Evolutionary conservation across 192 early-diverging fungal genomes (phyloP).

Genomic region (Powellomyces hirtus): DNA sequence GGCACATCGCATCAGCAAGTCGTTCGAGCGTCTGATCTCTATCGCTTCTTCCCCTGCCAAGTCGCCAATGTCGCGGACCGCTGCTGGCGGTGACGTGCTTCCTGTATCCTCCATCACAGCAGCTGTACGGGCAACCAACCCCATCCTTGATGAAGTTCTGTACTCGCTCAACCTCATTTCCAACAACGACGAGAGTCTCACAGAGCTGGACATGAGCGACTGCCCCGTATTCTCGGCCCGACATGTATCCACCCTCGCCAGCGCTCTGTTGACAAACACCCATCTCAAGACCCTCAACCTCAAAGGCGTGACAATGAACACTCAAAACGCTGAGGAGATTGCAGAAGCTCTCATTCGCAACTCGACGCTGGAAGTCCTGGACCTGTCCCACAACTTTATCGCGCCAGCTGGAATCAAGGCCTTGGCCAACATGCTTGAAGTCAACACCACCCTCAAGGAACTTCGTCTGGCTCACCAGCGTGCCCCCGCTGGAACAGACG

Average conservation of each 20-base stretch:
- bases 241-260: conserved; percentile 39
- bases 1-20: neutral
- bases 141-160: conserved; percentile 50
- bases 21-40: conserved; percentile 21
- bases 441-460: conserved; percentile 40
- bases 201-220: conserved; percentile 47
- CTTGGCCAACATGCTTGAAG: conserved; percentile 38
- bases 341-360: conserved; percentile 39
- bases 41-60: conserved; percentile 7
- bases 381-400: conserved; percentile 44
- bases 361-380: conserved; percentile 34
- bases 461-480: conserved; percentile 43
- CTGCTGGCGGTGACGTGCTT: conserved; percentile 31
- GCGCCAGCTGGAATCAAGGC: conserved; percentile 49
- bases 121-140: conserved; percentile 46
- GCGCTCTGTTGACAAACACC: conserved; percentile 38
- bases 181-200: conserved; percentile 40
- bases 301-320: conserved; percentile 27
- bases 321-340: conserved; percentile 32
- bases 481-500: conserved; percentile 45
- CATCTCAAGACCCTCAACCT: conserved; percentile 41
- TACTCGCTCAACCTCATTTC: conserved; percentile 37
- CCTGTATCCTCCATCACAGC: conserved; percentile 38
- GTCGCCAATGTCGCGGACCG: conserved; percentile 32
- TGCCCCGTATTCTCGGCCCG: conserved; percentile 35